Conservation (phyloP, 306 rosid genomes). For the Rosa rugosa region DNA sequence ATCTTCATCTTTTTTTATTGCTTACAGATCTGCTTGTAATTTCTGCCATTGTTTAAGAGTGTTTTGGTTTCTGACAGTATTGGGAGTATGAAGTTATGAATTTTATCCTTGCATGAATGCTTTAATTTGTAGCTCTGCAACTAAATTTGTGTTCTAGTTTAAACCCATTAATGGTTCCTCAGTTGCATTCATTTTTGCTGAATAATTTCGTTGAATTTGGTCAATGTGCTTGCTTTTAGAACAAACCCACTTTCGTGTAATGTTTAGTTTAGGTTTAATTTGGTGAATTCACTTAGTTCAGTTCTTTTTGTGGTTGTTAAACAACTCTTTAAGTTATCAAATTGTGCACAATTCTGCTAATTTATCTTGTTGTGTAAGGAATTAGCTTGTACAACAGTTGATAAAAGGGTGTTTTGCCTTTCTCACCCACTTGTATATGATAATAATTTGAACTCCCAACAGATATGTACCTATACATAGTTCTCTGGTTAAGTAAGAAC, state of each 20-base stretch:
- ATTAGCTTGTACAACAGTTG: neutral
- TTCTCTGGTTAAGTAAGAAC: neutral
- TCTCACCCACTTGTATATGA: conserved; percentile 9
- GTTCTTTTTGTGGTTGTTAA: conserved; percentile 40
- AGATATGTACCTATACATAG: neutral
- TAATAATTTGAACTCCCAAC: neutral
- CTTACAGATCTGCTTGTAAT: conserved; percentile 50
- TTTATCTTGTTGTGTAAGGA: neutral
- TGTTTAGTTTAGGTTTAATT: neutral
- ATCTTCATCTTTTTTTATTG: conserved; percentile 14
- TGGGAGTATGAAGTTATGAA: neutral
- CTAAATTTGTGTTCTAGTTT: neutral
- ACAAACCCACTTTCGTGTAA: conserved; percentile 11
- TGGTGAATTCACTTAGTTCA: conserved; percentile 14
- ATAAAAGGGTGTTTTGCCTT: too few relatives aligned
- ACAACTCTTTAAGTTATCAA: conserved; percentile 30
- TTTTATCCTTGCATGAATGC: conserved; percentile 5
- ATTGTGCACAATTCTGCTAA: neutral
- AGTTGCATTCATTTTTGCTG: neutral
- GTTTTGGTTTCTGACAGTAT: neutral
- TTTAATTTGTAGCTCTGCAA: neutral
- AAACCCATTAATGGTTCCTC: neutral
- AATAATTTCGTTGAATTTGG: conserved; percentile 32
- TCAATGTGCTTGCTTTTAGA: conserved; percentile 34
- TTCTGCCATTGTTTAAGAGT: conserved; percentile 18